A percentile compares a stretch with the other conserved stretches of the same genome.
Evolutionary conservation across 2,329 filamentous ascomycete species (phyloP).

Genomic region (Dothistroma septosporum): DNA sequence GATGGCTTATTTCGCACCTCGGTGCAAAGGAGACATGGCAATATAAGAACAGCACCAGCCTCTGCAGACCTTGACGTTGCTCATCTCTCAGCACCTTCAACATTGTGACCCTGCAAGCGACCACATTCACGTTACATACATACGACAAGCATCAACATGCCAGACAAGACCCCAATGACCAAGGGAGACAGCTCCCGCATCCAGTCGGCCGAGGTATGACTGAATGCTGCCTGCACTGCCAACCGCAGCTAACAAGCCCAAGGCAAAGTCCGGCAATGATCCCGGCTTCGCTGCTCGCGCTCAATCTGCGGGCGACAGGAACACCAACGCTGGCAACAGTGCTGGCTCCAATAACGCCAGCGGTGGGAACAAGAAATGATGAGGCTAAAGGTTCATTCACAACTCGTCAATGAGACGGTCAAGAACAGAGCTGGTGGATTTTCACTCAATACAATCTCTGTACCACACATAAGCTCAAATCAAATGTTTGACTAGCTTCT

Average conservation of each 20-base stretch:
- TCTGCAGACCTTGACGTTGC: not conserved
- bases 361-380: slow-evolving; percentile 4
- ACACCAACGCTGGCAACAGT: slow-evolving; percentile 15
- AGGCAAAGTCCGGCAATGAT: slow-evolving; percentile 20
- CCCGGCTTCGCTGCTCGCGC: slow-evolving; percentile 16
- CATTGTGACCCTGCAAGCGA: not conserved
- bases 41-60: not conserved
- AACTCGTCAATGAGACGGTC: not conserved
- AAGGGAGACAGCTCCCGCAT: slow-evolving; percentile 15
- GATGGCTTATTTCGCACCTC: not conserved
- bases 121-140: not conserved
- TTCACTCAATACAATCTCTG: no score
- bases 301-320: slow-evolving; percentile 30
- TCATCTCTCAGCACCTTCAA: not conserved
- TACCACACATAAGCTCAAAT: no score
- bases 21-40: not conserved
- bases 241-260: not conserved
- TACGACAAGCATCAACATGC: not conserved
- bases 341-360: slow-evolving; percentile 4
- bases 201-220: slow-evolving; percentile 10
- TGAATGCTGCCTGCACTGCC: not conserved
- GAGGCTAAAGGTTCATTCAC: not conserved
- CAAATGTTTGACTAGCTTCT: not conserved
- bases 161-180: slow-evolving; percentile 6
- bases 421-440: no score